Percentiles rank a stretch among this genome's conserved stretches.
Evolutionary conservation across 768 basidiomycete genomes (phyloP).

Genomic region (Russula dissimulans): DNA sequence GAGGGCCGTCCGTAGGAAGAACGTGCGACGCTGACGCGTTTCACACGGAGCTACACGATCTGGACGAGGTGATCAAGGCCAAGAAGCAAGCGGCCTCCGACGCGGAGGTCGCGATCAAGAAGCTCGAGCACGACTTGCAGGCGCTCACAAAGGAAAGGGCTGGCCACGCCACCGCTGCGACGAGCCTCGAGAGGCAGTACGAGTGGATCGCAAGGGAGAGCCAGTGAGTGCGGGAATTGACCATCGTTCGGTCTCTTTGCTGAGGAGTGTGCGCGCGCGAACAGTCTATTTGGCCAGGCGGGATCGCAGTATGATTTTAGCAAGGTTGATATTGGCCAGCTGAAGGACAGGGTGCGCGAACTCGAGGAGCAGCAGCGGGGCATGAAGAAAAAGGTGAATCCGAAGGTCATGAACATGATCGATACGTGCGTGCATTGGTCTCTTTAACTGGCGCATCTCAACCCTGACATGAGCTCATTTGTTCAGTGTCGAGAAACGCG

Average conservation of each 20-base stretch:
- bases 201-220: constrained; percentile 87
- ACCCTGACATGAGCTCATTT: not conserved
- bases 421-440: too few relatives aligned
- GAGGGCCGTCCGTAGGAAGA: constrained; percentile 73
- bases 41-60: constrained; percentile 77
- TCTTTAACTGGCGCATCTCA: not conserved
- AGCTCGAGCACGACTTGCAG: constrained; percentile 63
- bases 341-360: constrained; percentile 57
- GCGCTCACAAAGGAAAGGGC: constrained; percentile 56
- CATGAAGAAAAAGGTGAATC: constrained; percentile 93
- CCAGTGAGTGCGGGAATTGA: constrained; percentile 44
- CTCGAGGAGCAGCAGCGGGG: constrained; percentile 71
- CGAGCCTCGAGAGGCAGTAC: constrained; percentile 69
- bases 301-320: constrained; percentile 79
- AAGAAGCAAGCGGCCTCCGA: constrained; percentile 67
- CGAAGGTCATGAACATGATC: too few relatives aligned
- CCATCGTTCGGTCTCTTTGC: not conserved
- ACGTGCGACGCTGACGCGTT: constrained; percentile 76
- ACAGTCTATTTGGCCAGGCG: constrained; percentile 59
- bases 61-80: constrained; percentile 72
- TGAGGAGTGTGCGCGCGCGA: not conserved
- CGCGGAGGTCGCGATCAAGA: constrained; percentile 52
- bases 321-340: constrained; percentile 46
- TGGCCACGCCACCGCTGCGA: constrained; percentile 39
- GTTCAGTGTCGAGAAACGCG: constrained; percentile 85